These are phyloP conservation scores for Schwanniomyces polymorphus DNA, from an alignment of 805 yeast genomes.

Conservation along the genomic window DNA sequence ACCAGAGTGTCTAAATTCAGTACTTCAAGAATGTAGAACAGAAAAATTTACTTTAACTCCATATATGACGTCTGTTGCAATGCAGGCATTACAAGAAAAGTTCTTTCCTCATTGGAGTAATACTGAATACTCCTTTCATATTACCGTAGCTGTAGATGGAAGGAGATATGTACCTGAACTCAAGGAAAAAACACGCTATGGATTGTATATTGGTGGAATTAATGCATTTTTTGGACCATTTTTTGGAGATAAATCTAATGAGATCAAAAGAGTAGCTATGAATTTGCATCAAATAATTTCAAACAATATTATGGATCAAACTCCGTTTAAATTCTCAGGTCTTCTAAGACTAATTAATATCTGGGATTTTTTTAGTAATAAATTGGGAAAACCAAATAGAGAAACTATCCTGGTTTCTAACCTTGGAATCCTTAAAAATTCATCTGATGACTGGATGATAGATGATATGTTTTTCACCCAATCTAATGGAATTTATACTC, in stretches of 20 bases:
- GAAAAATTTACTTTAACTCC: constrained; percentile 20
- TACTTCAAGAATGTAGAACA: constrained; percentile 12
- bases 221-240: background rate
- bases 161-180: constrained; percentile 11
- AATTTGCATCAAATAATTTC: background rate
- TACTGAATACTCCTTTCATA: background rate
- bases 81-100: constrained; percentile 14
- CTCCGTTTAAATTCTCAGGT: constrained; percentile 11
- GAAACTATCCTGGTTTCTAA: constrained; percentile 18
- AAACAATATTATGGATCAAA: constrained; percentile 5
- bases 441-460: background rate
- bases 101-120: constrained; percentile 8
- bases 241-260: background rate
- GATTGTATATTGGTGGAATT: background rate
- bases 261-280: background rate
- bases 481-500: background rate
- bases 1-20: constrained; percentile 3
- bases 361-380: constrained; percentile 6
- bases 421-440: constrained; percentile 10
- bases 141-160: constrained; percentile 11
- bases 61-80: constrained; percentile 12
- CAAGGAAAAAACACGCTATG: constrained; percentile 3
- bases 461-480: background rate
- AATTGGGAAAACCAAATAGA: constrained; percentile 8
- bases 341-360: constrained; percentile 11